Base-by-base conservation (phyloP, 768 basidiomycete species). In the Daedalea quercina region DNA sequence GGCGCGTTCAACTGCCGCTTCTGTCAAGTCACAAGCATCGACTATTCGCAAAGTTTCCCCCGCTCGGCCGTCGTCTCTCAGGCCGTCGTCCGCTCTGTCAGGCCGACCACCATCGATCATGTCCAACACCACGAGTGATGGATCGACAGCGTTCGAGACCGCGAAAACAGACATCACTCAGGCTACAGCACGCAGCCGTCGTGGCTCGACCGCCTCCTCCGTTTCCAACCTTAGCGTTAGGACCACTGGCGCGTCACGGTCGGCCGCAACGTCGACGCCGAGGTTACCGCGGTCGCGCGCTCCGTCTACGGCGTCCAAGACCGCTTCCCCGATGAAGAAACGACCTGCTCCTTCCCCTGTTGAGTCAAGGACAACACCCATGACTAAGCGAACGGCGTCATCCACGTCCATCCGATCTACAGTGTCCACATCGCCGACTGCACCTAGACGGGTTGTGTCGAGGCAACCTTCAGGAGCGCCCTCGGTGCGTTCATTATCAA, bases 101-200 rank as follows among this genome's bases (percentile, higher is more conserved):
- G 19, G 37, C 37, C 51, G 65, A 20, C 64, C 65, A 19, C 47
- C 63, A 24, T 67, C 66, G 24, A 68, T 62, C 13, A 66, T 63
- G 6, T 73, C 72, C 51, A 72, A 72, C 22, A 65, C 58, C 19
- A 70, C 70, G 7, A 74, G 73, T 53, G 73, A 73, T 22, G 66
- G 57, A 22, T 70, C 70, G 9, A 67, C 70, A 3, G 70, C 75
- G 2, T 81, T 77, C 63, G 73, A 72, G 53, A 77, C 76, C 2
- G 74, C 77, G 6, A 69, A 67, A 46, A 73, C 69, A 9, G 69
- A 64, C 54, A 44, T 67, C 53, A 50, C 71, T 52, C 61, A 66
- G 58, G 62, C 70, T 61, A 47, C 72, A 63, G 62, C 63, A 1
- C 71, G 67, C 26, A 62, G 61, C 15, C 63, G 66, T 15, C 60